phyloP scores from a whole-genome alignment of 345 rosid species.

The thale cress (Arabidopsis thaliana) region DNA sequence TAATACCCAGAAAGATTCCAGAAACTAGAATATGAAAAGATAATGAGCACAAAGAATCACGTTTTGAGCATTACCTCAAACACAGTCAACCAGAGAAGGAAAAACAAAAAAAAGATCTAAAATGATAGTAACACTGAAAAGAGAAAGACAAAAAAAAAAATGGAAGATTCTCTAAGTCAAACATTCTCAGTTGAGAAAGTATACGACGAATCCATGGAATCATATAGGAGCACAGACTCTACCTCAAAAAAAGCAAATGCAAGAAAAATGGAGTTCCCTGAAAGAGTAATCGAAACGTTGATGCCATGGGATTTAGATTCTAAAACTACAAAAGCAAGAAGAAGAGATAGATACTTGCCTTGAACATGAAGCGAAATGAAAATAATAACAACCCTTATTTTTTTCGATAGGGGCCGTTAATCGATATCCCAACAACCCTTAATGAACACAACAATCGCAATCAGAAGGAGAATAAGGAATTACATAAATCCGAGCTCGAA shows the following conservation, averaged over 20 bases:
- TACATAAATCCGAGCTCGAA: neutral
- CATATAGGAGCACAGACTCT: neutral
- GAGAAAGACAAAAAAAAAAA: too few relatives aligned
- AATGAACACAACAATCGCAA: slow-evolving; percentile 16
- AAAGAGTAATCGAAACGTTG: neutral
- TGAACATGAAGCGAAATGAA: slow-evolving; percentile 35
- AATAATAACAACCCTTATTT: neutral
- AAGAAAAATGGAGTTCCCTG: neutral
- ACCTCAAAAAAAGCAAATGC: slow-evolving; percentile 1
- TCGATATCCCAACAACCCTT: neutral
- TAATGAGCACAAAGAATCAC: neutral
- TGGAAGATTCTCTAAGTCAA: neutral
- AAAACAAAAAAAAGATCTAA: neutral
- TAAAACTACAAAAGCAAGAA: neutral
- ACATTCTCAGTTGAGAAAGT: neutral
- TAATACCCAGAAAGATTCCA: neutral
- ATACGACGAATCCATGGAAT: neutral
- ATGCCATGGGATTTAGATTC: neutral
- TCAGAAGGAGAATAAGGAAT: neutral
- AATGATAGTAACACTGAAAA: neutral
- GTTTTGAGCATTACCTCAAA: neutral
- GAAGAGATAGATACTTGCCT: slow-evolving; percentile 39
- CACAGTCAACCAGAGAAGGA: slow-evolving; percentile 1
- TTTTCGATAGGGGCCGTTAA: neutral
- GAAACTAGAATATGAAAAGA: neutral